Evolutionary conservation across 352 stramenopile species (phyloP).

Genomic region (Hyaloperonospora arabidopsidis): DNA sequence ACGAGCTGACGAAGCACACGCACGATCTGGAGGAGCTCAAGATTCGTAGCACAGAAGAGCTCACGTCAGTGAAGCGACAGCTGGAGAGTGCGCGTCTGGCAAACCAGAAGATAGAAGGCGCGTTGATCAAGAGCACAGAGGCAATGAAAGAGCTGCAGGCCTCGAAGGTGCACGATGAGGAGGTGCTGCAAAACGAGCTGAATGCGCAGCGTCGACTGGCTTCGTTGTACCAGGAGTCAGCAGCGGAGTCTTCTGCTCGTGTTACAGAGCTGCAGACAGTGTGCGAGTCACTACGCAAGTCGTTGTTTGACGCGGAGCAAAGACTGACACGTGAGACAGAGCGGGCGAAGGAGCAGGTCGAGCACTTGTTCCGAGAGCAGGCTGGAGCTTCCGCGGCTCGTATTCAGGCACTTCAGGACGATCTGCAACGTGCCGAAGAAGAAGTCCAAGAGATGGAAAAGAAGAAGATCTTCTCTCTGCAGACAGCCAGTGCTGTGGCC

Average conservation of each 20-base stretch:
- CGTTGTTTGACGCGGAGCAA: constrained; percentile 53
- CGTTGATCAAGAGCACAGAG: constrained; percentile 57
- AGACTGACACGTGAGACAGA: constrained; percentile 54
- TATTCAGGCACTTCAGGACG: constrained; percentile 47
- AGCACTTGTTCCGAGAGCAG: constrained; percentile 73
- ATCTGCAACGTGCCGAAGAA: constrained; percentile 46
- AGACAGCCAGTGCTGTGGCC: constrained; percentile 42
- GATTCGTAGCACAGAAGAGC: constrained; percentile 39
- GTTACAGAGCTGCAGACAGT: constrained; percentile 50
- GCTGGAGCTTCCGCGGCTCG: constrained; percentile 41
- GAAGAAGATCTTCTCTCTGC: constrained; percentile 51
- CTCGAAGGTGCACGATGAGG: constrained; percentile 49
- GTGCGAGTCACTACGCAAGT: constrained; percentile 50
- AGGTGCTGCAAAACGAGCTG: constrained; percentile 60
- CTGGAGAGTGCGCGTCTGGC: constrained; percentile 51
- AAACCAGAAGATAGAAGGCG: constrained; percentile 58
- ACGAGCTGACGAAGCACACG: constrained; percentile 42
- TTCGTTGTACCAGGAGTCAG: constrained; percentile 66
- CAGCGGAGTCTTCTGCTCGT: constrained; percentile 40
- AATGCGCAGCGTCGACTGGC: constrained; percentile 57
- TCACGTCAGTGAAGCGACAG: constrained; percentile 40
- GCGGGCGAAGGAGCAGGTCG: constrained; percentile 55
- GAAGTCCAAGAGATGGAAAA: constrained; percentile 52
- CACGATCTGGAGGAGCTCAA: constrained; percentile 55
- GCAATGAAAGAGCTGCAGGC: constrained; percentile 62